Evolutionary conservation across 2,329 filamentous ascomycete genomes (phyloP), one percentile per base, ranked within the genome.

Genomic region (Aspergillus sp.): DNA sequence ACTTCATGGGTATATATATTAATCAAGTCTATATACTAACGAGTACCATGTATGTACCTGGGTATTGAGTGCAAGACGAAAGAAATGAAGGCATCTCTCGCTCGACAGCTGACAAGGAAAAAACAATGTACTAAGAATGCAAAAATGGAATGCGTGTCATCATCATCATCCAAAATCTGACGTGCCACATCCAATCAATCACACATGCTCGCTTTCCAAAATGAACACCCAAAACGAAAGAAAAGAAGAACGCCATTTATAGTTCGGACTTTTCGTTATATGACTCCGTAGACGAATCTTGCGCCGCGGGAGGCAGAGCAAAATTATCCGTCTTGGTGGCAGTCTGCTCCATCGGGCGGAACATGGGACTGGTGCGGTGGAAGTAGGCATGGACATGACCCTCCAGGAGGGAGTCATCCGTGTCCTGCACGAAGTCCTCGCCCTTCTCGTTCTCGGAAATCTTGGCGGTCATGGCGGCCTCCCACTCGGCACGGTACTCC

Each of bases 401-500:
- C 57, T 78, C 77, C 66, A 80, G 79, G 53, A 81, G 76, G 58
- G 78, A 77, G 10, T 83, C 81, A 17, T 82, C 78, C 5, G 72
- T 74, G 51, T 79, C 76, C 8, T 54, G 77, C 71, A 54, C 71
- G 8, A 72, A 70, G 5, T 67, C 62, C 5, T 71, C 69, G 13
- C 51, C 58, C 54, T 67, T 64, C 21, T 77, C 78, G 71, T 85
- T 83, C 73, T 86, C 84, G 36, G 77, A 72, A 3, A 73, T 66
- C 68, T 82, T 83, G 61, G 78, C 75, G 23, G 80, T 77, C 78
- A 81, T 77, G 19, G 72, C 73, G 4, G 70, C 66, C 60, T 87
- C 84, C 77, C 82, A 84, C 64, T 85, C 81, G 30, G 81, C 76
- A 78, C 86, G 82, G 85, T 96, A 90, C 74, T 97, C 94, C 68